phyloP scores from a whole-genome alignment of 495 filamentous ascomycete species.

The Penicillium crystallinum region DNA sequence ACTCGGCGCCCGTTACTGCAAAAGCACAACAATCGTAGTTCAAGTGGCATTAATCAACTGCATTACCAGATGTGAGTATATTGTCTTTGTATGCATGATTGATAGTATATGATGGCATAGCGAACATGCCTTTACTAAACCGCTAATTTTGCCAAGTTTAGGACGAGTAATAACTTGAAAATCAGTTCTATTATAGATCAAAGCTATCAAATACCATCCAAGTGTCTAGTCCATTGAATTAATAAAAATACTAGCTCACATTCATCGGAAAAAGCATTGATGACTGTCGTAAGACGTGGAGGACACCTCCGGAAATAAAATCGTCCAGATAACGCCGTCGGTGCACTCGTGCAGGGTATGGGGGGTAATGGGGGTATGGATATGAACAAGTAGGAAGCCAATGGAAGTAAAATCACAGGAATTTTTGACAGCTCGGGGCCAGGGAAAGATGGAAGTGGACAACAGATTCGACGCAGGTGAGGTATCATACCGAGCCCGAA shows the following conservation, averaged over 20 bases:
- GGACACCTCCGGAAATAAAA: constrained; percentile 22
- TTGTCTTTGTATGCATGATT: too few species aligned
- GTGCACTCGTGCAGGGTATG: constrained; percentile 2
- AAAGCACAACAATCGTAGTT: background rate
- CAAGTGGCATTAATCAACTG: background rate
- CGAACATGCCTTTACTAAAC: too few species aligned
- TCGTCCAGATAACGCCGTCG: constrained; percentile 9
- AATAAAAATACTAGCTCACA: constrained; percentile 4
- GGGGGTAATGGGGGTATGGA: background rate
- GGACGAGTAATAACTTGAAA: background rate
- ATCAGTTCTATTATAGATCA: background rate
- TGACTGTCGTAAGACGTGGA: constrained; percentile 23
- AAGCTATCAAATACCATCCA: background rate
- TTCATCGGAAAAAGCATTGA: constrained; percentile 19
- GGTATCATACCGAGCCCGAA: constrained; percentile 34
- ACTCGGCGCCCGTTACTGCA: background rate
- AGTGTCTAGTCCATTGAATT: constrained; percentile 1
- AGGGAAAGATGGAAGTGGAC: background rate
- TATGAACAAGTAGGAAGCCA: constrained; percentile 15
- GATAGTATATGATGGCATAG: background rate
- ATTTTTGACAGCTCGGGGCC: constrained; percentile 11
- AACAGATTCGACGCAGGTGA: constrained; percentile 18
- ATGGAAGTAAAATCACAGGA: constrained; percentile 20
- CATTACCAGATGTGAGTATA: too few species aligned
- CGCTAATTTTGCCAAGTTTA: too few species aligned